Evolutionary conservation across 192 early-diverging fungal species (phyloP), one percentile per base, ranked within the genome.

Genomic region (Funneliformis mosseae): DNA sequence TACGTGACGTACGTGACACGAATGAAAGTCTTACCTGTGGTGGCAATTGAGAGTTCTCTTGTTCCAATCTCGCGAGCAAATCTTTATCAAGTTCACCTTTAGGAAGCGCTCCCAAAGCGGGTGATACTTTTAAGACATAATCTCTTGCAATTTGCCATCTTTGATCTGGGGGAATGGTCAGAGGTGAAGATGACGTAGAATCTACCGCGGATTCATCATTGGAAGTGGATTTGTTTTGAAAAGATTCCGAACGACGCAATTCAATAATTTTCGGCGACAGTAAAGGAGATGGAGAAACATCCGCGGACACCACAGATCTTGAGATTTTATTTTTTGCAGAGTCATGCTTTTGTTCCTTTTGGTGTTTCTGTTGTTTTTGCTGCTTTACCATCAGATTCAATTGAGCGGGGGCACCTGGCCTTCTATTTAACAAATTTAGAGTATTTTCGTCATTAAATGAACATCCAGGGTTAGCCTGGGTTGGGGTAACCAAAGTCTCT

Each of bases 11-110:
- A 39, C 21, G 8, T 16, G 23, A 25, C 79, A 55, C 11, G 10
- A 77, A 33, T 33, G 33, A 33, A 33, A 33, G 3, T 0, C 14
- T 72, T 77, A 91, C 89, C 83, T 91, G 88, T 48, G 84, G 87
- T 39, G 88, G 87, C 25, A 91, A 80, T 62, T 78, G 76, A 42
- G 86, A 87, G 76, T 91, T 91, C 80, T 91, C 84, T 69, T 91
- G 84, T 79, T 91, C 87, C 33, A 91, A 64, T 63, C 87, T 83
- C 74, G 85, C 83, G 46, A 90, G 74, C 55, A 89, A 69, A 59
- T 82, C 82, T 16, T 69, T 42, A 45, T 84, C 79, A 50, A 84
- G 79, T 27, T 71, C 28, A 33, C 48, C 64, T 69, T 62, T 76
- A 42, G 62, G 76, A 16, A 46, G n/a, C 8, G 66, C 21, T 12